These are phyloP conservation scores for Vitis hybrid DNA, from an alignment of 177 flowering plant species.

Conservation along the genomic window DNA sequence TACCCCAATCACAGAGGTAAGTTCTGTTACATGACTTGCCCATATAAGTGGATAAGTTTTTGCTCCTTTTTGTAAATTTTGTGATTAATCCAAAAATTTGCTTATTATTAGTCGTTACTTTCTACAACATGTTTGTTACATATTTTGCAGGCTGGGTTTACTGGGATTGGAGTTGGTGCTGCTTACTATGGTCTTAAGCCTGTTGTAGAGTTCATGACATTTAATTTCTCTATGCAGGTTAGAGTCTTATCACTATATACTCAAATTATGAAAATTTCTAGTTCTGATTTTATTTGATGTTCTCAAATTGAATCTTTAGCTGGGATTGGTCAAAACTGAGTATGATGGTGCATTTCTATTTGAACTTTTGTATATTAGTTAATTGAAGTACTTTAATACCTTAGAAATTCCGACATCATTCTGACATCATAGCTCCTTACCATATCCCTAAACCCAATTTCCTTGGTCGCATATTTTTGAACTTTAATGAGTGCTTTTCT, in stretches of 20 bases:
- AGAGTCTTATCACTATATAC: neutral
- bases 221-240: slow-evolving; percentile 99
- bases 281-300: neutral
- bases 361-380: no score
- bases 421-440: no score
- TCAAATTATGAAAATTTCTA: no score
- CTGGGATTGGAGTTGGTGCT: slow-evolving; percentile 99
- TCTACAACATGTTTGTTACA: neutral
- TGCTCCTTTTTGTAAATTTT: neutral
- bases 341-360: no score
- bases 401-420: no score
- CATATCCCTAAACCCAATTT: no score
- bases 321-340: no score
- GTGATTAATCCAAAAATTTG: neutral
- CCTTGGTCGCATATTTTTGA: no score
- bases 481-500: no score
- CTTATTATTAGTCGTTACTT: neutral
- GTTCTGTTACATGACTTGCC: neutral
- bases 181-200: slow-evolving; percentile 90
- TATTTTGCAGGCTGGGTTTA: slow-evolving; percentile 81
- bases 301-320: no score
- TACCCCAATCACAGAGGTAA: slow-evolving; percentile 58
- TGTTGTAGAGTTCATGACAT: slow-evolving; percentile 96
- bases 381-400: no score
- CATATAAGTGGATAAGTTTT: neutral